phyloP scores from a whole-genome alignment of 306 rosid species.

The Inga leiocalycina region DNA sequence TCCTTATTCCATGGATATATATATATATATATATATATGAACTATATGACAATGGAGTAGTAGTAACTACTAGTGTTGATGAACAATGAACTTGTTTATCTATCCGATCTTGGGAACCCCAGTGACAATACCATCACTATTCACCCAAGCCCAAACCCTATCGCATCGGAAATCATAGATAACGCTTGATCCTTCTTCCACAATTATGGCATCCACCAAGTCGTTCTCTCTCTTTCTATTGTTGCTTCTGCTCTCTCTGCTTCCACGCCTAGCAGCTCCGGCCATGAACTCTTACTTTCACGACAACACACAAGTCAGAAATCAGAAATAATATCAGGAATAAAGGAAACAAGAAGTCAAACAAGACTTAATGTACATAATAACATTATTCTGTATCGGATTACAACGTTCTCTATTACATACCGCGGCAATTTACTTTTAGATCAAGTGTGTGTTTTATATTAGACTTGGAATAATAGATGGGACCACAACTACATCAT shows the following conservation, averaged over 20 bases:
- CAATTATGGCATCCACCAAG: background rate
- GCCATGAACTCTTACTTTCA: conserved; percentile 60
- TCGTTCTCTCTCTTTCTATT: conserved; percentile 34
- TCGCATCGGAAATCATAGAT: background rate
- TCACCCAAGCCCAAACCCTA: background rate
- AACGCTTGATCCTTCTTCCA: background rate
- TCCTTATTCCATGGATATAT: background rate
- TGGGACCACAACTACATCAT: too few species aligned
- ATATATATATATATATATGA: too few species aligned
- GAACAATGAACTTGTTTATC: background rate
- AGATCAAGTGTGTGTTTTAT: too few species aligned
- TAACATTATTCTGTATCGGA: too few species aligned
- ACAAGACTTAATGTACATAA: background rate
- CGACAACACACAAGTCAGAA: background rate
- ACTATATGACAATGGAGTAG: too few species aligned
- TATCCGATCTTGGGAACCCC: background rate
- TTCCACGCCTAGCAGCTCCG: conserved; percentile 51
- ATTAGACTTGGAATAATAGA: too few species aligned
- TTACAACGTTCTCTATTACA: too few species aligned
- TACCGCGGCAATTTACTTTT: too few species aligned
- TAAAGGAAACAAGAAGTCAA: background rate
- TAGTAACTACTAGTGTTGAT: too few species aligned
- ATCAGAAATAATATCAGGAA: background rate
- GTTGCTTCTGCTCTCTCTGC: conserved; percentile 43
- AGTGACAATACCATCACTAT: background rate